Evolutionary conservation across 2,329 filamentous ascomycete genomes (phyloP).

Genomic region (Thelonectria blattea): DNA sequence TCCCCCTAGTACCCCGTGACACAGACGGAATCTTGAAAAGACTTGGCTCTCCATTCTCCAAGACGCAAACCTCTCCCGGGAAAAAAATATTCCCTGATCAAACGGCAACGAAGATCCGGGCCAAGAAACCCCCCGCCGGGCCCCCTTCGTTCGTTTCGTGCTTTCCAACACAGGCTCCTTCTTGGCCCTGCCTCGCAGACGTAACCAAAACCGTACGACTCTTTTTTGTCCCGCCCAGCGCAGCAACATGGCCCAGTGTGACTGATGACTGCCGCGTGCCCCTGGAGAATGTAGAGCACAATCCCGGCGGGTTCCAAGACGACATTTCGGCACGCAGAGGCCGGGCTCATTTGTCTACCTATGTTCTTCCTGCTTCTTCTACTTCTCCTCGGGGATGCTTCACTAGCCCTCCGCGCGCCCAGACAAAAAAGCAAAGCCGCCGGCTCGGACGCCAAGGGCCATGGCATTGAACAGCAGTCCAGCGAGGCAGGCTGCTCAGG

Average conservation of each 20-base stretch:
- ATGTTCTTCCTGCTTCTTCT: constrained; percentile 7
- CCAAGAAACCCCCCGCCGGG: constrained; percentile 9
- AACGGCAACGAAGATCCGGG: constrained; percentile 5
- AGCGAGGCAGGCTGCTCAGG: constrained; percentile 27
- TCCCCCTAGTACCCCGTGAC: background rate
- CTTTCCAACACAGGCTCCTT: background rate
- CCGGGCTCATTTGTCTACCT: constrained; percentile 34
- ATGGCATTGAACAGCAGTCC: constrained; percentile 31
- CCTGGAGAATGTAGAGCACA: constrained; percentile 21
- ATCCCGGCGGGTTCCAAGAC: constrained; percentile 16
- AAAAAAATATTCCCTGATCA: background rate
- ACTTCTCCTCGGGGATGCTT: too few relatives aligned
- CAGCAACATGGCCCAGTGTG: constrained; percentile 5
- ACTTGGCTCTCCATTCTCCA: background rate
- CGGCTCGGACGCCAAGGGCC: constrained; percentile 37
- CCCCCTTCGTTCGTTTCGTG: too few relatives aligned
- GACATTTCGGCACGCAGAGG: constrained; percentile 35
- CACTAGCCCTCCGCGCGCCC: constrained; percentile 22
- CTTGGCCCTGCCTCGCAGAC: background rate
- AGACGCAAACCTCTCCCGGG: too few relatives aligned
- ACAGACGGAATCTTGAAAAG: background rate
- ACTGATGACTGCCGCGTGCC: constrained; percentile 21
- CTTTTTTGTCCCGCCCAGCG: background rate
- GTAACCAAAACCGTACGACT: constrained; percentile 4
- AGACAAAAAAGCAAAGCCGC: constrained; percentile 23